Conservation (phyloP, 371 early-diverging fungal species). For the Saksenaea oblongispora region DNA sequence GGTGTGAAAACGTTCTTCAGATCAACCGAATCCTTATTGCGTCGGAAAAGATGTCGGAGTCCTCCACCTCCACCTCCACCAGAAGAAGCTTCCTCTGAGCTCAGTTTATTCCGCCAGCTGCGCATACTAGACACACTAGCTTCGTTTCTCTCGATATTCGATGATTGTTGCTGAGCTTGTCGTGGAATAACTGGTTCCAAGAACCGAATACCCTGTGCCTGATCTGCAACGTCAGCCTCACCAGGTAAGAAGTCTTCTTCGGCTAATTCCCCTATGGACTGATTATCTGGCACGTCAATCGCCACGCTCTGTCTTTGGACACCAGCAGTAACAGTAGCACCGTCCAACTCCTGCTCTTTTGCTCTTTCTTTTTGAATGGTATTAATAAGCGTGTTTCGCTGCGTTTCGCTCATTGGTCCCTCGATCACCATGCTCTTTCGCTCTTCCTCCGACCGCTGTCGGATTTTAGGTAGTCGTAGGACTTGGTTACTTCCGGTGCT, state of each 20-base stretch:
- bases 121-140: background rate
- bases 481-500: constrained; percentile 46
- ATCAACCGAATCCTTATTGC: background rate
- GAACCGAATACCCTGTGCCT: constrained; percentile 44
- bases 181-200: constrained; percentile 52
- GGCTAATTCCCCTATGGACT: constrained; percentile 22
- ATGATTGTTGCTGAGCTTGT: background rate
- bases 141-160: background rate
- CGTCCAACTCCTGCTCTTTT: constrained; percentile 7
- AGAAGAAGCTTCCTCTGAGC: background rate
- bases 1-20: background rate
- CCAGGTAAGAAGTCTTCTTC: constrained; percentile 54
- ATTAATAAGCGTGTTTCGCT: constrained; percentile 42
- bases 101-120: background rate
- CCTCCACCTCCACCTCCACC: background rate
- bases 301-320: constrained; percentile 7
- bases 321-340: background rate
- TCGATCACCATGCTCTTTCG: constrained; percentile 17
- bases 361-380: constrained; percentile 26
- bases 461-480: constrained; percentile 40
- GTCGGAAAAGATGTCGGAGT: constrained; percentile 1
- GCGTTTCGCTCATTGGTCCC: constrained; percentile 35
- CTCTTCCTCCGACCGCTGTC: constrained; percentile 5
- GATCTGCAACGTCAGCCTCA: constrained; percentile 31
- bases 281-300: constrained; percentile 22